phyloP scores from a whole-genome alignment of 1,284 basidiomycete species.

The Cystobasidiaceae sp. region DNA sequence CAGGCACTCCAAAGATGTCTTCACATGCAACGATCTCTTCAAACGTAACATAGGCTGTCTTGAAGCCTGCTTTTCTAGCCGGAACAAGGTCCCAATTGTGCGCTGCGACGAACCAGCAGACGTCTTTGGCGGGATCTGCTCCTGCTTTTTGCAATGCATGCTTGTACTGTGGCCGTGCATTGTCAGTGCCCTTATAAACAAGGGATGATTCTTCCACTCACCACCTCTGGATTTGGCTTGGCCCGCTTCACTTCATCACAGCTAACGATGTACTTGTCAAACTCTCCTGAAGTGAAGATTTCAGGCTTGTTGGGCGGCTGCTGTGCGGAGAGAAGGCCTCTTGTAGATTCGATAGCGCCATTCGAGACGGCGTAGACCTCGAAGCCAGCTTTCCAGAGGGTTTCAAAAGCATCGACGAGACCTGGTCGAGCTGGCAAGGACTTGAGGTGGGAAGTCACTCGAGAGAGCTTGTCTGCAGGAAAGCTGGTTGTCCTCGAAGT shows the following conservation, averaged over 20 bases:
- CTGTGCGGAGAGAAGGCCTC: neutral
- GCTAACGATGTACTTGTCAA: constrained; percentile 28
- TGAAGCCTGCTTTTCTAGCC: constrained; percentile 30
- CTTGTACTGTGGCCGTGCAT: constrained; percentile 26
- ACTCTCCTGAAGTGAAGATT: constrained; percentile 20
- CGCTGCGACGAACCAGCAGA: constrained; percentile 27
- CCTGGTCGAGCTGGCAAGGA: constrained; percentile 20
- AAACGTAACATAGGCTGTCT: constrained; percentile 30
- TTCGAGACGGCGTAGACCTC: constrained; percentile 28
- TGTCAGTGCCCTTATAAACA: too few species aligned
- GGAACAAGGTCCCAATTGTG: constrained; percentile 29
- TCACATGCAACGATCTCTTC: constrained; percentile 24
- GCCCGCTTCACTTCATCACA: constrained; percentile 30
- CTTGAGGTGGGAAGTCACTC: neutral
- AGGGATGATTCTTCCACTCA: neutral
- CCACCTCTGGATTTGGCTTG: constrained; percentile 28
- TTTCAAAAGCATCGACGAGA: constrained; percentile 26
- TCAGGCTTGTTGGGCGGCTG: constrained; percentile 21
- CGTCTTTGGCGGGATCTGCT: constrained; percentile 14
- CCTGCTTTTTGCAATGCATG: constrained; percentile 12
- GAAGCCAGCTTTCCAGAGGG: constrained; percentile 24
- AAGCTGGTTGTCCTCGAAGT: constrained; percentile 10
- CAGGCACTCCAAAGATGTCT: constrained; percentile 23
- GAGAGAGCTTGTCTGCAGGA: constrained; percentile 6
- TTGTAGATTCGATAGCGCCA: constrained; percentile 20